These are phyloP conservation scores for Wickerhamomyces chaumierensis DNA, from an alignment of 805 yeast species.

Conservation along the genomic window DNA sequence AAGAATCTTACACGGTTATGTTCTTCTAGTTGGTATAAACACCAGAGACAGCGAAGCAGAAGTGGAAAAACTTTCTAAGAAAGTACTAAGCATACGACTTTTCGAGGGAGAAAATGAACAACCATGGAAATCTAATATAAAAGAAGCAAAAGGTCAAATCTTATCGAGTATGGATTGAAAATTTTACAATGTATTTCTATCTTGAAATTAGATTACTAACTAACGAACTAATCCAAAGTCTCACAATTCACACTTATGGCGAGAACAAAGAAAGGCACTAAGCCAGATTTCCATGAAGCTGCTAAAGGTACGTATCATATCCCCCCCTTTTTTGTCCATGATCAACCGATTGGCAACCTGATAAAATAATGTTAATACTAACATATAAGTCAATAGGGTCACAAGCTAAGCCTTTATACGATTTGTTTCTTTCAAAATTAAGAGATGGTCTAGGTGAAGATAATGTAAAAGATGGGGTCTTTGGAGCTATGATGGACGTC, in stretches of 20 bases:
- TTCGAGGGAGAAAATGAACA: conserved; percentile 65
- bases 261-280: conserved; percentile 77
- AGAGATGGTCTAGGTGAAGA: conserved; percentile 43
- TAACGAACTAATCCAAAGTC: conserved; percentile 24
- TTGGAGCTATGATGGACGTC: conserved; percentile 98
- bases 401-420: conserved; percentile 31
- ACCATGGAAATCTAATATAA: conserved; percentile 68
- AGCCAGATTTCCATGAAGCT: conserved; percentile 91
- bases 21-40: conserved; percentile 78
- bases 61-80: conserved; percentile 54
- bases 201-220: no score
- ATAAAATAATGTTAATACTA: conserved; percentile 9
- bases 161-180: conserved; percentile 50
- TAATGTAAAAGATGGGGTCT: conserved; percentile 75
- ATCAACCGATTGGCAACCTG: no score
- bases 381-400: conserved; percentile 51
- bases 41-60: conserved; percentile 70
- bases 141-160: conserved; percentile 56
- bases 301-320: conserved; percentile 52
- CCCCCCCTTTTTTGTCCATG: no score
- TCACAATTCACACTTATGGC: conserved; percentile 91
- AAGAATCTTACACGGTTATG: conserved; percentile 55
- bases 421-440: conserved; percentile 37
- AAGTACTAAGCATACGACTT: conserved; percentile 51
- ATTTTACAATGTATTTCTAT: no score